phyloP scores from a whole-genome alignment of 1,284 basidiomycete species.

The Thelephora terrestris region DNA sequence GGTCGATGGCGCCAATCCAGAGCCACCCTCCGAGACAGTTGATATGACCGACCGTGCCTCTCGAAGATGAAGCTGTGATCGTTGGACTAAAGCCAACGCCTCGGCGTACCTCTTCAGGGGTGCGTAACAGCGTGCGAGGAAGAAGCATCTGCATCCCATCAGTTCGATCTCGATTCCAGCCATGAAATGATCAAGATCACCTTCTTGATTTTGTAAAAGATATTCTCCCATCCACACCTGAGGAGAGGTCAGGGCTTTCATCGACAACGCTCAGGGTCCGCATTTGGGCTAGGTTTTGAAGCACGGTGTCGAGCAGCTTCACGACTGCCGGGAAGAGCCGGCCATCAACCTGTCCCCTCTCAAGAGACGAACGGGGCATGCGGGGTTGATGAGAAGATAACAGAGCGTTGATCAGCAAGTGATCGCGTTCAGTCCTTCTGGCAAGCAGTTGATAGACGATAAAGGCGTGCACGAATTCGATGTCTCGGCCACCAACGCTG shows the following conservation, averaged over 20 bases:
- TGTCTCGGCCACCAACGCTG: slow-evolving; percentile 43
- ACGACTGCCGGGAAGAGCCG: slow-evolving; percentile 75
- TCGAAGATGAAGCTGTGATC: slow-evolving; percentile 59
- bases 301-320: slow-evolving; percentile 77
- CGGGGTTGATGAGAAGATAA: slow-evolving; percentile 25
- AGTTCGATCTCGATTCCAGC: slow-evolving; percentile 3
- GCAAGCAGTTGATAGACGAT: slow-evolving; percentile 81
- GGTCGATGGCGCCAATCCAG: slow-evolving; percentile 30
- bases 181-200: slow-evolving; percentile 25
- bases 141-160: slow-evolving; percentile 42
- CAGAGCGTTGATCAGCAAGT: slow-evolving; percentile 68
- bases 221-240: slow-evolving; percentile 66
- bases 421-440: slow-evolving; percentile 79
- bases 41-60: slow-evolving; percentile 46
- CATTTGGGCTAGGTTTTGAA: slow-evolving; percentile 80
- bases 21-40: slow-evolving; percentile 29
- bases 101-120: slow-evolving; percentile 63
- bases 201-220: slow-evolving; percentile 67
- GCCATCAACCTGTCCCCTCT: slow-evolving; percentile 45
- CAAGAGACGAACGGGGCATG: slow-evolving; percentile 25
- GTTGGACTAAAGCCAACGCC: slow-evolving; percentile 57
- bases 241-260: slow-evolving; percentile 72
- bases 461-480: slow-evolving; percentile 79
- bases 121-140: slow-evolving; percentile 62
- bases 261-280: slow-evolving; percentile 77